Evolutionary conservation across 1,284 basidiomycete genomes (phyloP), one percentile per base, ranked within the genome.

Genomic region (Trichosporon sp.): DNA sequence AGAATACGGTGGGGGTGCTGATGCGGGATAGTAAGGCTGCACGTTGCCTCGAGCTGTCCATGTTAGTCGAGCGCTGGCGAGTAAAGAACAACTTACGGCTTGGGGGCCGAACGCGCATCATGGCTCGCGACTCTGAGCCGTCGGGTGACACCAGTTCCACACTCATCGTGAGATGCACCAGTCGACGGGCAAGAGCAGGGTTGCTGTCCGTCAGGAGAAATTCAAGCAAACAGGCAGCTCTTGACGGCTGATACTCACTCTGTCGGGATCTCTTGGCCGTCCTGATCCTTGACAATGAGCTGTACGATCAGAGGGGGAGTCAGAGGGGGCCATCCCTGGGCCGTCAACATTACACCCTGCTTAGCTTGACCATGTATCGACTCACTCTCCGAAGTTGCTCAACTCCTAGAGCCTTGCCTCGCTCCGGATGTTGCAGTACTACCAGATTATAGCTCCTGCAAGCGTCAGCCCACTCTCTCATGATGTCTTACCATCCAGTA

Each of bases 101-200:
- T 19, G 73, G 69, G 0, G 73, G 73, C 1, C 73, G 73, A 2
- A 74, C 73, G 7, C 73, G 71, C 51, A 74, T 74, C 48, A 74
- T 65, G 4, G 73, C 67, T 10, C 73, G 71, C 8, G 73, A 68
- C 43, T 70, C 71, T 35, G 19, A 37, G 16, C 67, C 66, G 4
- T 74, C 71, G 0, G 73, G 73, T 2, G 71, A 68, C 1, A 74
- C 71, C 4, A 74, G 66, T 21, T 74, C 73, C 31, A 74, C 73
- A 48, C 71, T 70, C 73, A 74, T 74, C 14, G 73, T 72, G 4
- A 74, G 63, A 46, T 74, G 73, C 0, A 74, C 73, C 1, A 74
- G 71, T 4, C 73, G 67, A 1, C 73, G 67, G 10, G 73, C 73
- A 1, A 74, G 71, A 1, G 73, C 65, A 5, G 73, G 65, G 40